Evolutionary conservation across 2,329 filamentous ascomycete species (phyloP).

Genomic region (Orbilia blumenaviensis): DNA sequence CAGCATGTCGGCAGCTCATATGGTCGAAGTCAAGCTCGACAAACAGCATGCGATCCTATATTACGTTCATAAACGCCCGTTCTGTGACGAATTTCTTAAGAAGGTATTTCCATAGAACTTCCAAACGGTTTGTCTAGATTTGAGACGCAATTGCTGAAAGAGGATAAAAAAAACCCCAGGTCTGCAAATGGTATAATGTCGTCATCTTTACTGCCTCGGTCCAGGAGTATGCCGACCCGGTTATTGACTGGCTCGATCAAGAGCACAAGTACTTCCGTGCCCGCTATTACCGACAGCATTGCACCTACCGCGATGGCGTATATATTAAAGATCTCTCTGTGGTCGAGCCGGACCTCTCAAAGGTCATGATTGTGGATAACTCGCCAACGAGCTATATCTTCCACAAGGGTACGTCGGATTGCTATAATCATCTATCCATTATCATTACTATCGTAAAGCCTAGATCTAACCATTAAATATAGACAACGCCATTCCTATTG

Average conservation of each 20-base stretch:
- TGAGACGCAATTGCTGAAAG: not conserved
- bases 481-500: slow-evolving; percentile 99
- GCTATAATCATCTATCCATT: slow-evolving; percentile 5
- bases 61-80: slow-evolving; percentile 96
- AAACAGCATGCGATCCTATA: slow-evolving; percentile 95
- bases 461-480: slow-evolving; percentile 18
- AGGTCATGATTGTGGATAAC: slow-evolving; percentile 99
- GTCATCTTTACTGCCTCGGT: slow-evolving; percentile 97
- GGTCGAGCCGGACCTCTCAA: slow-evolving; percentile 95
- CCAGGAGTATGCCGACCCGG: slow-evolving; percentile 97
- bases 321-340: slow-evolving; percentile 98
- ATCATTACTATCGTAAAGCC: not conserved
- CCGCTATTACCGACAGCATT: slow-evolving; percentile 95
- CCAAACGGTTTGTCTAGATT: too few species aligned
- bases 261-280: slow-evolving; percentile 96
- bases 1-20: slow-evolving; percentile 94
- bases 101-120: slow-evolving; percentile 66
- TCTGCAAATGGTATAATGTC: slow-evolving; percentile 98
- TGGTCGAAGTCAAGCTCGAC: slow-evolving; percentile 95
- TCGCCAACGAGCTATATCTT: slow-evolving; percentile 98
- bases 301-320: slow-evolving; percentile 91
- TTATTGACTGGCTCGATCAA: slow-evolving; percentile 97
- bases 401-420: slow-evolving; percentile 78
- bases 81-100: slow-evolving; percentile 95
- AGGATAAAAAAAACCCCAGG: slow-evolving; percentile 62